These are phyloP conservation scores for Ramularia collo-cygni DNA, from an alignment of 2,329 filamentous ascomycete genomes.

Conservation along the genomic window DNA sequence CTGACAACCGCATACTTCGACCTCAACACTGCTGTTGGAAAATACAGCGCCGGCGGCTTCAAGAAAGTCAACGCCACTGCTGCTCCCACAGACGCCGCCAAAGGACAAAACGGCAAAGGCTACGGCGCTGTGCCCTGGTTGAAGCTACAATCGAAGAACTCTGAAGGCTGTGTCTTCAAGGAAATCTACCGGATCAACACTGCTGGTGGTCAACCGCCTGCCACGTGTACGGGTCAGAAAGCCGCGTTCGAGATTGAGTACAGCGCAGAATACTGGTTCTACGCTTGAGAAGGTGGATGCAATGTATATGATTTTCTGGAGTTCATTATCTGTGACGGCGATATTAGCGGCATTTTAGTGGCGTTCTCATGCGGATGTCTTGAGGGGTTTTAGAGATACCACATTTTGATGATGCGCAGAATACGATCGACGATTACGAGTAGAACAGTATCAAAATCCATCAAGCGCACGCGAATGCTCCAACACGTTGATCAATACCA, in stretches of 20 bases:
- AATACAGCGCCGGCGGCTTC: conserved; percentile 56
- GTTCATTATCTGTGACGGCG: no score
- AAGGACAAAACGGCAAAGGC: conserved; percentile 52
- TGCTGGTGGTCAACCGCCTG: conserved; percentile 69
- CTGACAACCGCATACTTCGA: conserved; percentile 71
- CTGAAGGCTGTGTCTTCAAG: conserved; percentile 53
- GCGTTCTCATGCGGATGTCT: no score
- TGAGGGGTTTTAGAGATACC: no score
- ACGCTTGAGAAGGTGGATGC: conserved; percentile 8
- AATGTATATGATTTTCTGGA: no score
- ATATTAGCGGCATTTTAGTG: no score
- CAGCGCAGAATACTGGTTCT: conserved; percentile 70
- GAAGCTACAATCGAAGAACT: conserved; percentile 51
- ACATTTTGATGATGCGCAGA: no score
- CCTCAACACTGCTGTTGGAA: conserved; percentile 51
- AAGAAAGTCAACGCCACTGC: conserved; percentile 54
- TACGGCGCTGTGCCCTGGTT: conserved; percentile 74
- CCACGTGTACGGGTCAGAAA: conserved; percentile 61
- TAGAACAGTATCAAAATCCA: no score
- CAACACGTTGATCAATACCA: no score
- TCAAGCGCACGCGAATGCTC: no score
- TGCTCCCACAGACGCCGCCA: conserved; percentile 56
- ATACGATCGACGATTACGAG: no score
- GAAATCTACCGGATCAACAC: conserved; percentile 81
- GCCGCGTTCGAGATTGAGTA: conserved; percentile 69